phyloP scores from a whole-genome alignment of 2,329 filamentous ascomycete species.

The Fusarium verrucosum region DNA sequence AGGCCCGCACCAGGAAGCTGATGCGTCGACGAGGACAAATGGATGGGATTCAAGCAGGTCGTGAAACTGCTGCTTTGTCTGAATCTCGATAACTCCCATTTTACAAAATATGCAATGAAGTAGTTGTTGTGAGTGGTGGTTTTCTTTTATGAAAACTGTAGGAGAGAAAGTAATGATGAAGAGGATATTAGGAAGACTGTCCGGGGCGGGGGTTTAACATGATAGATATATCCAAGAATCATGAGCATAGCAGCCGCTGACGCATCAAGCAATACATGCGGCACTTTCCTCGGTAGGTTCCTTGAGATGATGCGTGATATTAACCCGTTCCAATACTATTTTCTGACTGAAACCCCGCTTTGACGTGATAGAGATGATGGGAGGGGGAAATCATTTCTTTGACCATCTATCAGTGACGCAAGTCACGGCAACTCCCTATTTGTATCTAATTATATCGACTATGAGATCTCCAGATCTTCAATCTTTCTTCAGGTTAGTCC shows the following conservation, averaged over 20 bases:
- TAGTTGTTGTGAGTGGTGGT: no score
- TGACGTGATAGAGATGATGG: neutral
- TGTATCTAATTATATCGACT: no score
- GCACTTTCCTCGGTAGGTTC: neutral
- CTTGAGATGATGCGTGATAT: neutral
- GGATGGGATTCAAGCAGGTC: fast-evolving
- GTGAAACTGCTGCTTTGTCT: fast-evolving
- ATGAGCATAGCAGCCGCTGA: neutral
- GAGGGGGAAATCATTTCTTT: no score
- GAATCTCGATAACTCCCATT: neutral
- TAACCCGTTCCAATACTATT: neutral
- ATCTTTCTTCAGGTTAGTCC: constrained; percentile 6
- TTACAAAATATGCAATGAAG: no score
- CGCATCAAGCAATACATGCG: no score
- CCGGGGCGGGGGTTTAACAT: neutral
- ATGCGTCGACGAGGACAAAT: neutral
- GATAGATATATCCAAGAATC: neutral
- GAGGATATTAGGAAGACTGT: neutral
- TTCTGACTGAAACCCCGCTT: neutral
- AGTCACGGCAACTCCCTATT: no score
- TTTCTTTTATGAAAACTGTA: no score
- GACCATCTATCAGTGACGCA: neutral
- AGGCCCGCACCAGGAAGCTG: neutral
- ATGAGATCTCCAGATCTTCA: no score
- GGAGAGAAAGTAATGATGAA: no score